Evolutionary conservation across 2,329 filamentous ascomycete species (phyloP), one percentile per base, ranked within the genome.

Genomic region (Monascus ruber): DNA sequence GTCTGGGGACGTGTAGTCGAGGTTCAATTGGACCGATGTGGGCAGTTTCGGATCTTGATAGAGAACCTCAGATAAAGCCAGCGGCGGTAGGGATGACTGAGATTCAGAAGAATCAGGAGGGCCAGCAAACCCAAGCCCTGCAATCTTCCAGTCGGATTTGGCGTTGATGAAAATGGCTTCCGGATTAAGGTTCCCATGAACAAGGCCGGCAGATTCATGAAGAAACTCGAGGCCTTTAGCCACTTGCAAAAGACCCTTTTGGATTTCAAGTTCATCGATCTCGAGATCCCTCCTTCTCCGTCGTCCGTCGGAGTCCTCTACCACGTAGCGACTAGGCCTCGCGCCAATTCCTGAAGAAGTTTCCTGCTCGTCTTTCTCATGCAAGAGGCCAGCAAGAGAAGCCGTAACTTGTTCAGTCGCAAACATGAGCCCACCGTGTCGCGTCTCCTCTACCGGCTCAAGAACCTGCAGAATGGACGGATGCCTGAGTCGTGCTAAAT

Each of bases 101-200:
- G 83, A 80, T 26, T 77, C 80, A 17, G 83, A 84, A 51, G 77
- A 75, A 50, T 87, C 83, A 36, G 85, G 77, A 9, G 87, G 84
- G 34, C 84, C 84, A 57, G 83, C 85, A 60, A 95, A 98, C 0
- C 83, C 78, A 31, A 98, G 73, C n/a, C 89, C 91, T 51, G 87
- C 89, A 44, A 98, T 85, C 61, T 98, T 98, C 91, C 91, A 98
- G 62, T 98, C 91, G 35, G 85, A 94, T 76, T 98, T 98, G 32
- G 85, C 78, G 64, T 98, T 98, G 62, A 98, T 79, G 48, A 94
- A 82, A 47, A 98, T 79, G 11, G 88, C 85, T 47, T 96, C 89
- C 0, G 91, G 91, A 0, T 88, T 96, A 47, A 98, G 63, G 57
- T 98, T 98, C 35, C 84, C 86, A 62, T 98, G 91, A 0, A 96